Base-by-base conservation (phyloP, 176 grass and related monocot genomes). In the Saccharum spontaneum region DNA sequence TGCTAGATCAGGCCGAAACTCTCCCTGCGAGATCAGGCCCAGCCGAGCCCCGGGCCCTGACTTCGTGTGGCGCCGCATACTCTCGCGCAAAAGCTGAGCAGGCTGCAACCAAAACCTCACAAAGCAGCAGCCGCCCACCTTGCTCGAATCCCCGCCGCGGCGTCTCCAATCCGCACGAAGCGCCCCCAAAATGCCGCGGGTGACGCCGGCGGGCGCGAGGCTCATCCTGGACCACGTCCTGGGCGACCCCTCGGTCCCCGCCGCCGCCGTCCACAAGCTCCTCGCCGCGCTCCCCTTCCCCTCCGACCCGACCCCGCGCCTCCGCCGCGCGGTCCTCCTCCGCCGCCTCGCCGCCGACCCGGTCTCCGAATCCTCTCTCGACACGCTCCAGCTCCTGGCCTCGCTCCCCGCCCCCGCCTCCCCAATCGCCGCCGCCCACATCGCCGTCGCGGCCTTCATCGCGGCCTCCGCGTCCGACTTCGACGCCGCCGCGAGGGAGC, bases 191-290 rank as follows among this genome's bases (percentile, higher is more conserved):
- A 89, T 90, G 88, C 83, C 88, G 73, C 72, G 6, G 52, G 17
- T 86, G 66, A 57, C 79, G 78, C 14, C 83, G 34, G 73, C 20
- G 18, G 88, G 82, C 83, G 79, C 79, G 52, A 72, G 72, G 1
- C 88, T 90, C 14, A 33, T 90, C n/a, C 79, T 90, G 33, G 88
- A 90, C 65, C 88, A 90, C 55, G 79, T 82, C 65, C 46, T 86
- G 9, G 88, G 79, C 17, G 54, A 86, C 83, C 72, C 73, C 66
- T 70, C 71, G 43, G 14, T 67, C 9, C 66, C 88, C 24, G 23
- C 43, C 13, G 73, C 78, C 34, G 54, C 24, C 6, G 66, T 36
- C 73, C 38, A 66, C 54, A 20, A 17, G 22, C 73, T 86, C 54
- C 66, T 90, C 44, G 54, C 24, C 6, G 14, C 18, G 24, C 88